A percentile compares a stretch with the other conserved stretches of the same genome.
phyloP scores from a whole-genome alignment of 148 eudicot genomes.

The Rhododendron williamsianum region DNA sequence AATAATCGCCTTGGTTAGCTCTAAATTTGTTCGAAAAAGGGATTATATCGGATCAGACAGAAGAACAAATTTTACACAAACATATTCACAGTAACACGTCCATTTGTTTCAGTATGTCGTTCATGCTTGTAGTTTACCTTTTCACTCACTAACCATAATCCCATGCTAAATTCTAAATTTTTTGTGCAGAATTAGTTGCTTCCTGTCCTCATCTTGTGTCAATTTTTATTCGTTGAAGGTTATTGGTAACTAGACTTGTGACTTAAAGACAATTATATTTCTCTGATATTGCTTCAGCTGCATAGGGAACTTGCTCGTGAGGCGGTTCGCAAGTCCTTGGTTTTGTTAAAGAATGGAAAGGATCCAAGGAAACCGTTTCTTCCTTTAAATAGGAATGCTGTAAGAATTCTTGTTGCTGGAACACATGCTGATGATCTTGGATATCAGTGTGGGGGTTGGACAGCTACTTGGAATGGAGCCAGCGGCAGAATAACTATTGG shows the following conservation, averaged over 20 bases:
- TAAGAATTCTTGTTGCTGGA: slow-evolving; percentile 77
- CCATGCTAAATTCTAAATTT: background rate
- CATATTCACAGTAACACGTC: background rate
- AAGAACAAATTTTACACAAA: background rate
- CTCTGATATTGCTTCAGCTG: slow-evolving; percentile 29
- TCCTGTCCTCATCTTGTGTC: background rate
- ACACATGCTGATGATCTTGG: slow-evolving; percentile 97
- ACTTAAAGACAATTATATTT: background rate
- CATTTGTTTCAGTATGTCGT: background rate
- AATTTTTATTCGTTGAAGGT: background rate
- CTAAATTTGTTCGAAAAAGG: background rate
- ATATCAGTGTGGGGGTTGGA: slow-evolving; percentile 98
- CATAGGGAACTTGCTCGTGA: slow-evolving; percentile 93
- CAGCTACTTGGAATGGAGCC: slow-evolving; percentile 64
- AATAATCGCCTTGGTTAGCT: background rate
- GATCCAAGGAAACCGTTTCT: slow-evolving; percentile 60
- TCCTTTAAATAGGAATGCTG: slow-evolving; percentile 62
- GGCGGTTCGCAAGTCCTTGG: slow-evolving; percentile 90
- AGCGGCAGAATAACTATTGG: slow-evolving; percentile 90
- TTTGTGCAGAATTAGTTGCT: background rate
- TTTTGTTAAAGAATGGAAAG: slow-evolving; percentile 85
- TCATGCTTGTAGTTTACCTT: background rate
- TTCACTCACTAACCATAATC: background rate
- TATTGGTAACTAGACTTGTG: background rate
- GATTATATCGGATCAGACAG: background rate